Conservation (phyloP, 768 basidiomycete genomes). For the Tricholoma bakamatsutake region DNA sequence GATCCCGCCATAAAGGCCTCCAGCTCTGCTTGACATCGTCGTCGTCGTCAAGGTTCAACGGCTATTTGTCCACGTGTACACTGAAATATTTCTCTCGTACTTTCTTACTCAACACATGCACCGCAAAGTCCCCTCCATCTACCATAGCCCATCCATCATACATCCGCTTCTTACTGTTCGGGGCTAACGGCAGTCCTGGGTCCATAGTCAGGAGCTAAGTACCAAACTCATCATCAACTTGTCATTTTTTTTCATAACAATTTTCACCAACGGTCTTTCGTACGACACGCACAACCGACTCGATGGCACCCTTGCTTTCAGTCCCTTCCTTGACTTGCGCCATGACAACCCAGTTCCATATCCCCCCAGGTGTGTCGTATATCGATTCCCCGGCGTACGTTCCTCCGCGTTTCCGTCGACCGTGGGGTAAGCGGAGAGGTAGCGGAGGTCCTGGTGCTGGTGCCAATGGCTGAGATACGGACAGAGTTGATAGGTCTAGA, state of each 20-base stretch:
- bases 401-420: conserved; percentile 57
- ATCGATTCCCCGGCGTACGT: conserved; percentile 63
- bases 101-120: conserved; percentile 66
- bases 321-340: conserved; percentile 86
- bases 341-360: conserved; percentile 77
- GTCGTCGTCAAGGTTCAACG: conserved; percentile 14
- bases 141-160: conserved; percentile 81
- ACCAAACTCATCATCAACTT: neutral
- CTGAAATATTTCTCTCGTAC: conserved; percentile 67
- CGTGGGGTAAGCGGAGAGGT: conserved; percentile 52
- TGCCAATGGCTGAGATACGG: conserved; percentile 45
- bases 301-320: conserved; percentile 72
- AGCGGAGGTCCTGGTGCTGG: conserved; percentile 55
- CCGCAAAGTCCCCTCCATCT: conserved; percentile 74
- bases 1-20: conserved; percentile 83
- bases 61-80: conserved; percentile 19
- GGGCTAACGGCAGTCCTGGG: conserved; percentile 56
- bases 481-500: conserved; percentile 54
- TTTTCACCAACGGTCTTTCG: conserved; percentile 57
- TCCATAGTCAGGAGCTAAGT: conserved; percentile 49
- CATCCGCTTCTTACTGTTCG: conserved; percentile 53
- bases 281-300: conserved; percentile 63
- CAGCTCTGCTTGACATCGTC: conserved; percentile 72
- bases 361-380: conserved; percentile 41
- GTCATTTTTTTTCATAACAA: neutral